Conservation (phyloP, 2,329 filamentous ascomycete genomes). For the Fusarium sp. region DNA sequence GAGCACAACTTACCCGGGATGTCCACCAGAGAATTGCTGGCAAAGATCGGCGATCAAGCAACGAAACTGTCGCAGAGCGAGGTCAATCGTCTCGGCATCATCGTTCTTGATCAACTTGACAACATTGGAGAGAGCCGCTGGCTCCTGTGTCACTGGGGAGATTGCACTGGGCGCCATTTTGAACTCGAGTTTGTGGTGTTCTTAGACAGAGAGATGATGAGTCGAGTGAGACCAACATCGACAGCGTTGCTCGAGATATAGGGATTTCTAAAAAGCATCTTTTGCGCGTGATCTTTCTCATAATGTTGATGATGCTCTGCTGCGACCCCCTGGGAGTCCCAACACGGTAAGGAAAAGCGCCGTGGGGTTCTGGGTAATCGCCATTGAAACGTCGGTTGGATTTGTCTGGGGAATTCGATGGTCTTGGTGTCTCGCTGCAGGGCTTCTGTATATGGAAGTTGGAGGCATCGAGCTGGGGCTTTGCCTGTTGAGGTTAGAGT, state of each 20-base stretch:
- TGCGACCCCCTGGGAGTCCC: background rate
- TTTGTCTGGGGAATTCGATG: background rate
- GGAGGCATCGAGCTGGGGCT: constrained; percentile 24
- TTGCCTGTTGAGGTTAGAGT: constrained; percentile 12
- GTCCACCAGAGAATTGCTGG: constrained; percentile 76
- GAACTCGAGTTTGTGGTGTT: background rate
- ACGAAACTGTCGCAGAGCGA: constrained; percentile 70
- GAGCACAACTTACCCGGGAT: constrained; percentile 66
- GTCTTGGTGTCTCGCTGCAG: background rate
- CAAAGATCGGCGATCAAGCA: constrained; percentile 75
- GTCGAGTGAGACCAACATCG: background rate
- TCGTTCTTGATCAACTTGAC: constrained; percentile 46
- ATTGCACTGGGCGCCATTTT: constrained; percentile 45
- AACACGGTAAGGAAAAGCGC: constrained; percentile 24
- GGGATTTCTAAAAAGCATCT: constrained; percentile 9
- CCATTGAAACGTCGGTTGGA: constrained; percentile 17
- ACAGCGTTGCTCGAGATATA: constrained; percentile 17
- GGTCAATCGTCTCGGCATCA: constrained; percentile 52
- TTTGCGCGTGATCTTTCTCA: constrained; percentile 17
- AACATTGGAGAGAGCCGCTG: constrained; percentile 30
- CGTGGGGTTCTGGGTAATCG: constrained; percentile 1
- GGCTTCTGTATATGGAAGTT: constrained; percentile 22
- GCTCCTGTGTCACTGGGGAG: constrained; percentile 32
- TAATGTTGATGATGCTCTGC: background rate
- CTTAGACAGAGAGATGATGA: background rate